phyloP scores from a whole-genome alignment of 1,139 yeast species.

The Geotrichum carabidarum region DNA sequence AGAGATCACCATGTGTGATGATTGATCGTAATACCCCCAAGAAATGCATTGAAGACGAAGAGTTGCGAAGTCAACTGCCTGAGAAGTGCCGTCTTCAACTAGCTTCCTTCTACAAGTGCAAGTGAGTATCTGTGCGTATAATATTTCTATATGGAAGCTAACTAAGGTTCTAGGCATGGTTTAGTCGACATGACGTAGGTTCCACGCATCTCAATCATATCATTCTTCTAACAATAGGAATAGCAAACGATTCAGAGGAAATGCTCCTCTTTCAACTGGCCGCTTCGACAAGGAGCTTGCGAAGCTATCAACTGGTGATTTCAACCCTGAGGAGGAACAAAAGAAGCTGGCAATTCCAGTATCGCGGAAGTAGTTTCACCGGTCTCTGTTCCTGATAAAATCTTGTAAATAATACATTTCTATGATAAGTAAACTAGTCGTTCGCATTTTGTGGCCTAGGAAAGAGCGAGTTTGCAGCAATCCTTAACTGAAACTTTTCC shows the following conservation, averaged over 20 bases:
- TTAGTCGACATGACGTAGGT: constrained; percentile 53
- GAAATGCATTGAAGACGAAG: constrained; percentile 78
- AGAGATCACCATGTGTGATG: constrained; percentile 93
- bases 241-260: constrained; percentile 83
- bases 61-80: constrained; percentile 69
- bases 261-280: constrained; percentile 90
- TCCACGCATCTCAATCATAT: background rate
- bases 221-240: constrained; percentile 5
- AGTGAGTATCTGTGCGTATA: constrained; percentile 32
- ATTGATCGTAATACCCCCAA: constrained; percentile 86
- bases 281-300: constrained; percentile 83
- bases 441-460: too few relatives aligned
- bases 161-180: constrained; percentile 23
- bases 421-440: too few relatives aligned
- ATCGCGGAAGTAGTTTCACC: background rate
- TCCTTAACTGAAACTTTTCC: too few relatives aligned
- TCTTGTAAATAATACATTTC: background rate
- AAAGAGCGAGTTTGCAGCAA: too few relatives aligned
- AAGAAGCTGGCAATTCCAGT: constrained; percentile 26
- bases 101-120: constrained; percentile 83
- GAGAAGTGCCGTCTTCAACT: constrained; percentile 83
- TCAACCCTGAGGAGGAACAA: constrained; percentile 76
- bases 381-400: background rate
- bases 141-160: background rate
- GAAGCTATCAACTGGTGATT: constrained; percentile 71